Conservation (phyloP, 2,329 filamentous ascomycete species). For the Monosporascus sp. region DNA sequence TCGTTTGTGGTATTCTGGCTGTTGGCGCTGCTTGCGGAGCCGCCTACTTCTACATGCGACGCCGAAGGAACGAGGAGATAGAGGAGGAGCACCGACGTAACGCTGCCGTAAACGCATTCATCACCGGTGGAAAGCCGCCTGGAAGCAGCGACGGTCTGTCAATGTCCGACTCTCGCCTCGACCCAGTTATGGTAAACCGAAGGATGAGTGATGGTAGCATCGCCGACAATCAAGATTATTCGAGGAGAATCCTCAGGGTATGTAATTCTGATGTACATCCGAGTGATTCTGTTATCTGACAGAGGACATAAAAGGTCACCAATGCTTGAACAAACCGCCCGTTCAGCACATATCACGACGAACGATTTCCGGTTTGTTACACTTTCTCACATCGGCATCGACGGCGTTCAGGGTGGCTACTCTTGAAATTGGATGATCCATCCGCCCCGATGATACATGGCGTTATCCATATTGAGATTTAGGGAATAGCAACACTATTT, state of each 20-base stretch:
- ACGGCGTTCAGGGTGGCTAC: slow-evolving; percentile 28
- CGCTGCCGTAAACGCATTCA: slow-evolving; percentile 72
- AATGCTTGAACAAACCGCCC: slow-evolving; percentile 23
- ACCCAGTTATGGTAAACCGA: slow-evolving; percentile 77
- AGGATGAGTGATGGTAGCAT: slow-evolving; percentile 93
- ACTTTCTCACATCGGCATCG: slow-evolving; percentile 27
- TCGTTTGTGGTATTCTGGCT: slow-evolving; percentile 75
- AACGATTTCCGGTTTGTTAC: slow-evolving; percentile 25
- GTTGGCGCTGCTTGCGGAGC: slow-evolving; percentile 62
- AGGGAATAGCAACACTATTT: slow-evolving; percentile 17
- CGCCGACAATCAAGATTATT: slow-evolving; percentile 95
- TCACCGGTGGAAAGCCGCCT: slow-evolving; percentile 58
- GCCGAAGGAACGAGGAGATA: slow-evolving; percentile 68
- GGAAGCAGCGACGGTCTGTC: slow-evolving; percentile 60
- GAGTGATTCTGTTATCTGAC: slow-evolving; percentile 4
- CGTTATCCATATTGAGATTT: slow-evolving; percentile 27
- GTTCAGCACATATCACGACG: slow-evolving; percentile 25
- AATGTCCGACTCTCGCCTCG: slow-evolving; percentile 76
- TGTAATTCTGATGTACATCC: slow-evolving; percentile 22
- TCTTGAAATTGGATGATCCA: slow-evolving; percentile 27
- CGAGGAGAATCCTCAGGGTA: slow-evolving; percentile 91
- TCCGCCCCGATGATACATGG: slow-evolving; percentile 24
- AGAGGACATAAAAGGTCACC: slow-evolving; percentile 22
- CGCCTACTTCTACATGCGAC: slow-evolving; percentile 67
- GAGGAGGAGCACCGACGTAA: slow-evolving; percentile 83